These are phyloP conservation scores for Ajuga reptans DNA, from an alignment of 305 asterid genomes.

Conservation along the genomic window DNA sequence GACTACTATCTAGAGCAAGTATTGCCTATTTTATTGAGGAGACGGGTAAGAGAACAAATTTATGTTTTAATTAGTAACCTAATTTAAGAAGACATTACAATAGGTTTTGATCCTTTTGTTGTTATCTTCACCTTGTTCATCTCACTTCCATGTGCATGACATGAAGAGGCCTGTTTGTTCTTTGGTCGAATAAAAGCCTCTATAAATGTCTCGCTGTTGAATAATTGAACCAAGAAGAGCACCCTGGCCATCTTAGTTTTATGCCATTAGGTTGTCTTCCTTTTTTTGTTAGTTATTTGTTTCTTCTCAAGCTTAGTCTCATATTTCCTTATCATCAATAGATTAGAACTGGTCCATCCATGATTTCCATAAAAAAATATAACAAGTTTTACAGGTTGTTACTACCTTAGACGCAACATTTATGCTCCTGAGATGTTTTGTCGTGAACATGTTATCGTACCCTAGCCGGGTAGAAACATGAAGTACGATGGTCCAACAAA, in stretches of 20 bases:
- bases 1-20: constrained; percentile 97
- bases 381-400: neutral
- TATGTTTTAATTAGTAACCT: constrained; percentile 14
- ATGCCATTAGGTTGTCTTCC: neutral
- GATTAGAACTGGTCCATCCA: neutral
- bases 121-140: neutral
- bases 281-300: neutral
- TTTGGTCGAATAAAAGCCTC: neutral
- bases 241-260: neutral
- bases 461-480: neutral
- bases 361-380: neutral
- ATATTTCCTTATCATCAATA: neutral
- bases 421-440: neutral
- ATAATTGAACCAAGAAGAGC: constrained; percentile 12
- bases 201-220: neutral
- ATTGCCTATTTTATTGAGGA: constrained; percentile 76
- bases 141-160: constrained; percentile 9
- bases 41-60: constrained; percentile 57
- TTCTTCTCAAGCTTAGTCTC: neutral
- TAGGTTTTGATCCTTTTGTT: neutral
- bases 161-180: neutral
- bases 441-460: neutral
- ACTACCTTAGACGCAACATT: neutral
- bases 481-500: neutral
- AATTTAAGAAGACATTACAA: constrained; percentile 4